Evolutionary conservation across 805 yeast genomes (phyloP), one percentile per base, ranked within the genome.

Genomic region (Zygoascus tannicola): DNA sequence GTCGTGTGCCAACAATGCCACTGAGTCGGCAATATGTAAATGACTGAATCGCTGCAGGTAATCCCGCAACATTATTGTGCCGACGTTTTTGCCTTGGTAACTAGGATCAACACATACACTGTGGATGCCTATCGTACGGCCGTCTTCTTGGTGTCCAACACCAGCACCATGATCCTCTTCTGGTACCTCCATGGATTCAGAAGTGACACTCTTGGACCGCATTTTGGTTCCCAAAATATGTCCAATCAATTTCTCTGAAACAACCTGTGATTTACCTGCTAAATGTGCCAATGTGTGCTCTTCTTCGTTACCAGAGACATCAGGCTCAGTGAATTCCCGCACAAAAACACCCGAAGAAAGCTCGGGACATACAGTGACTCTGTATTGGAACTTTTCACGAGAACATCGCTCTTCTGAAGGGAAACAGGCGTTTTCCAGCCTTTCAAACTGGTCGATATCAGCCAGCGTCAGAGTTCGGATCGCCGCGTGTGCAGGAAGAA

Each of bases 41-140:
- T 86, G 86, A 40, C 85, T 76, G 62, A 90, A 68, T 58, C 90
- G 85, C 63, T 92, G 97, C 49, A 88, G 74, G 65, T 85, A 92
- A 64, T 90, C 98, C 53, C 83, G 86, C 56, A 90, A 64, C 57
- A 90, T 66, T 46, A 87, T 68, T 12, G 94, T 76, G 5, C 94
- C 97, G 47, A 92, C 68, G 58, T 84, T 85, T 63, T 78, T 75
- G 47, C 88, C 85, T 60, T 81, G 85, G 72, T 78, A 85, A 33
- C 78, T 76, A 19, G 87, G 84, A 53, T 78, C 78, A 22, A 92
- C 76, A 2, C 78, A 88, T 20, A 90, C 66, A 3, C 92, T 78
- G 61, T 92, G 97, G 40, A 90, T 71, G 2, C 88, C 96, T 46
- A 90, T 77, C 34, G 71, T 68, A 38, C 77, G 66, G 22, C 94